Evolutionary conservation across 352 stramenopile species (phyloP), one percentile per base, ranked within the genome.

Genomic region (Globisporangium barbulae): DNA sequence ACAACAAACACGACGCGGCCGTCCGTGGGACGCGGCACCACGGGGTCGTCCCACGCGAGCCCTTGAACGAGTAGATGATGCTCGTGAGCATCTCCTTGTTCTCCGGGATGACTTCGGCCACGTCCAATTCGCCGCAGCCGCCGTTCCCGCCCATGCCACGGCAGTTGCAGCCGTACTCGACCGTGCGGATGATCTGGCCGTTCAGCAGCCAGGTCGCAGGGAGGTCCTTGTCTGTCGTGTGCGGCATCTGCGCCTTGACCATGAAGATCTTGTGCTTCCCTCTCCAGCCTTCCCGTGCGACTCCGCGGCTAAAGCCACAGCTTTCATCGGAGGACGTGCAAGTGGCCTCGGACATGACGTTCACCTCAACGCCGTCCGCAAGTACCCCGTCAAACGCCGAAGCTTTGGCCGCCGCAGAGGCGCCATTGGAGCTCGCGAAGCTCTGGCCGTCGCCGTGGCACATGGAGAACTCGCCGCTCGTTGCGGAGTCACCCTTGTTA

Each of bases 91-190:
- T 62, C 37, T 64, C 37, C 1, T 56, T 45, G 54, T 80, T 65
- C 5, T 48, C 42, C 3, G 63, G 37, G 17, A 85, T 52, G 19
- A 78, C 69, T 37, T 85, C 77, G 28, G 73, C 77, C 10, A 85
- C 64, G 53, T 85, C 75, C 5, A 86, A 55, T 44, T 86, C 77
- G 8, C 77, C 73, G 59, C 77, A 86, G 31, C 77, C 77, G n/a
- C 77, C 77, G 35, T 76, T 72, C 60, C 73, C 72, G n/a, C 65
- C 74, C 42, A 75, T 61, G 30, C 74, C 74, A 19, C 77, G 77
- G 61, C 77, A 83, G 69, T 83, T 85, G 69, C 77, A 83, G 17
- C 63, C 71, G 50, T 85, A 85, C 53, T 85, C 65, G 9, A 72
- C 75, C 4, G 70, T 77, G 17, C 74, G 77, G 13, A 85, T 71